A percentile compares a stretch with the other conserved stretches of the same genome.
Evolutionary conservation across 768 basidiomycete species (phyloP).

Genomic region (Kwoniella sp.): DNA sequence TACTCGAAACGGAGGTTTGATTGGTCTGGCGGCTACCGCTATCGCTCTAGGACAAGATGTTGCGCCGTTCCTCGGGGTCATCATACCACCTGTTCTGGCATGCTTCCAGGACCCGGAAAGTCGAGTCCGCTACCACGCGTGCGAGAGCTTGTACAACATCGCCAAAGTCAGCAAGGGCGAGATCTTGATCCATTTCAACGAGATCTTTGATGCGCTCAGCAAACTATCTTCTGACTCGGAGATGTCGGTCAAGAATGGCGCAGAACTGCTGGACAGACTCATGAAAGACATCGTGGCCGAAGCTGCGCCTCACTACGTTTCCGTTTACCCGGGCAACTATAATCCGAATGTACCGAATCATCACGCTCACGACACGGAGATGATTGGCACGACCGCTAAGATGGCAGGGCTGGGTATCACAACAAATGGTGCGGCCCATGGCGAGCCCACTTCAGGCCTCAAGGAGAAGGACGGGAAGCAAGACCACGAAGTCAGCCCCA

Average conservation of each 20-base stretch:
- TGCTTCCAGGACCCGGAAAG: constrained; percentile 94
- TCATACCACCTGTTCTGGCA: constrained; percentile 77
- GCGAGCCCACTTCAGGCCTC: constrained; percentile 14
- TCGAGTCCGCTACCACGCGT: constrained; percentile 90
- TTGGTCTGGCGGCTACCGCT: constrained; percentile 93
- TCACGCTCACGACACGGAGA: not conserved
- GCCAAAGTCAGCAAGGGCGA: constrained; percentile 85
- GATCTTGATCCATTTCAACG: constrained; percentile 93
- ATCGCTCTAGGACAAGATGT: constrained; percentile 92
- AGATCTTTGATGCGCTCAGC: constrained; percentile 93
- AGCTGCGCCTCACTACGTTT: constrained; percentile 89
- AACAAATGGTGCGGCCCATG: not conserved
- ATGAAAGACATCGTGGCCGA: constrained; percentile 97
- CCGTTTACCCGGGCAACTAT: constrained; percentile 59
- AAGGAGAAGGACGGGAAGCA: constrained; percentile 54
- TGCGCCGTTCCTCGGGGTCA: constrained; percentile 88
- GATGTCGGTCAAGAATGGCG: constrained; percentile 93
- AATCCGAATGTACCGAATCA: constrained; percentile 18
- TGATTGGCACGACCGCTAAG: not conserved
- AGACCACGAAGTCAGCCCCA: constrained; percentile 32
- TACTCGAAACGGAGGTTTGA: constrained; percentile 83
- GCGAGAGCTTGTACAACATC: constrained; percentile 96
- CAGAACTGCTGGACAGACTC: constrained; percentile 91
- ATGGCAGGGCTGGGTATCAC: constrained; percentile 17
- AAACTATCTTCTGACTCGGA: constrained; percentile 94